phyloP scores from a whole-genome alignment of 2,329 filamentous ascomycete species.

The Microcera coccophila region DNA sequence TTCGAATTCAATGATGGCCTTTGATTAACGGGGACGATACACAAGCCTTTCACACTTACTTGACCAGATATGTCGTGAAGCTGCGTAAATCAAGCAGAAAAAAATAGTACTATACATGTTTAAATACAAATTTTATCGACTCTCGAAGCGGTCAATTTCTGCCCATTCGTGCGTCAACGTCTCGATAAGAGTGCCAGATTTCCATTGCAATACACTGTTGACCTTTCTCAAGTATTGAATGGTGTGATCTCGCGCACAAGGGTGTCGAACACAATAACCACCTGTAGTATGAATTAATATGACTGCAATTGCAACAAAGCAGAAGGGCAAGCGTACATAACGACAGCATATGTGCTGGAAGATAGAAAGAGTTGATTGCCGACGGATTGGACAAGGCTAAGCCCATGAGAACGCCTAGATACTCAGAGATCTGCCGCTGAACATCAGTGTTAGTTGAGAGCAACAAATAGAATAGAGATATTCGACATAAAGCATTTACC shows the following conservation, averaged over 20 bases:
- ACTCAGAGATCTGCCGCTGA: slow-evolving; percentile 8
- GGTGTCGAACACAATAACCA: too few relatives aligned
- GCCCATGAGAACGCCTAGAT: slow-evolving; percentile 16
- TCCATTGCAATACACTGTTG: slow-evolving; percentile 6
- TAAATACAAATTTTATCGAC: background rate
- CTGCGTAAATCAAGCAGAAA: too few relatives aligned
- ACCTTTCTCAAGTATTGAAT: slow-evolving; percentile 6
- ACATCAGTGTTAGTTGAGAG: too few relatives aligned
- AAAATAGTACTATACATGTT: background rate
- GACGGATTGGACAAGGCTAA: slow-evolving; percentile 19
- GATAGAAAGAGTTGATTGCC: slow-evolving; percentile 17
- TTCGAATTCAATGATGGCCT: slow-evolving; percentile 19
- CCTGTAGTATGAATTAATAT: slow-evolving; percentile 5
- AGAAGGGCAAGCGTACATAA: slow-evolving; percentile 10
- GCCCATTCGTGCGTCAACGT: slow-evolving; percentile 5
- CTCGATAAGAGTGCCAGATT: slow-evolving; percentile 1
- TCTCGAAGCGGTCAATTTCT: slow-evolving; percentile 5
- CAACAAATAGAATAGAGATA: too few relatives aligned
- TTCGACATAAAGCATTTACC: too few relatives aligned
- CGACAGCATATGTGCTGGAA: slow-evolving; percentile 20
- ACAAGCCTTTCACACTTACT: background rate
- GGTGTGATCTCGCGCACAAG: slow-evolving; percentile 1
- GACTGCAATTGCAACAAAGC: slow-evolving; percentile 7
- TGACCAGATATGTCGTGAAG: too few relatives aligned
- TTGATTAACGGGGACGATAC: slow-evolving; percentile 1